phyloP scores from a whole-genome alignment of 805 yeast species.

The Wickerhamomyces bisporus region DNA sequence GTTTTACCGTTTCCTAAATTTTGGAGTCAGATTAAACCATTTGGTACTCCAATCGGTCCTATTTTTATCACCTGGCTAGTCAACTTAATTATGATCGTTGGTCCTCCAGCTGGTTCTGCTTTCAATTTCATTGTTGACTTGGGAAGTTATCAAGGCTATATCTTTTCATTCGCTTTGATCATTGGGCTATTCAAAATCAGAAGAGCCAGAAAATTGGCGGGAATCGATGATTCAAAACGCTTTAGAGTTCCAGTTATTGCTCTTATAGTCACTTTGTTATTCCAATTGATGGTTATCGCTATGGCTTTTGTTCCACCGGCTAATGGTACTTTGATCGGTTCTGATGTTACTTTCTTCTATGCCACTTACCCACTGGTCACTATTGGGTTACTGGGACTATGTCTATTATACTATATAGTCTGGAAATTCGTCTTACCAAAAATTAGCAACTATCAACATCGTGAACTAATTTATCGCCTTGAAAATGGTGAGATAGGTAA shows the following conservation, averaged over 20 bases:
- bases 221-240: slow-evolving; percentile 50
- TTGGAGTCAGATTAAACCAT: slow-evolving; percentile 40
- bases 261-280: slow-evolving; percentile 50
- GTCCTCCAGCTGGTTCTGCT: slow-evolving; percentile 84
- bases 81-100: slow-evolving; percentile 61
- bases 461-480: slow-evolving; percentile 44
- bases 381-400: slow-evolving; percentile 61
- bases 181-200: slow-evolving; percentile 55
- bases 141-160: slow-evolving; percentile 70
- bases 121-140: slow-evolving; percentile 66
- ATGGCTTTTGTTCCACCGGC: slow-evolving; percentile 75
- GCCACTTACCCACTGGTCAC: slow-evolving; percentile 75
- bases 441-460: slow-evolving; percentile 44
- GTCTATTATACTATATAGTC: slow-evolving; percentile 57
- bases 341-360: slow-evolving; percentile 62
- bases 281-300: slow-evolving; percentile 58
- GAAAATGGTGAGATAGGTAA: slow-evolving; percentile 68
- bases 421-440: slow-evolving; percentile 55
- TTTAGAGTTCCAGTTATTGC: slow-evolving; percentile 56
- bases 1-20: slow-evolving; percentile 39
- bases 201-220: slow-evolving; percentile 43
- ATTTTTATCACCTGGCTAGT: slow-evolving; percentile 67
- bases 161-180: slow-evolving; percentile 58
- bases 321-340: slow-evolving; percentile 44
- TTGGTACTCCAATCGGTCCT: slow-evolving; percentile 49